Evolutionary conservation across 179 eudicot genomes (phyloP).

Genomic region (Corrigiola litoralis): DNA sequence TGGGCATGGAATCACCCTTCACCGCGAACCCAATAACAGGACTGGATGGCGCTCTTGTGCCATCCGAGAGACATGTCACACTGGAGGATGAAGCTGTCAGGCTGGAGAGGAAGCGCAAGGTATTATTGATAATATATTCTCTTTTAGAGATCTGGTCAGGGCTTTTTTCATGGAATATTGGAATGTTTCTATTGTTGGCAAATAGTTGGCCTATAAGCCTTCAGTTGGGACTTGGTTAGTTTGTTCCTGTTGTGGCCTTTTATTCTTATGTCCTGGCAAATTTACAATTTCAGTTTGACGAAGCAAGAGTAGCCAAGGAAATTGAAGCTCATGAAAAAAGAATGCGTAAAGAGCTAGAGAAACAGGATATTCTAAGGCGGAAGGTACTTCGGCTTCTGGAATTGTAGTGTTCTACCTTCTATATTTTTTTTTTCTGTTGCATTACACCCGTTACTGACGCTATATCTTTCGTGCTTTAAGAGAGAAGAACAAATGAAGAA

Average conservation of each 20-base stretch:
- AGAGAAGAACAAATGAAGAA: constrained; percentile 89
- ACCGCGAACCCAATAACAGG: constrained; percentile 45
- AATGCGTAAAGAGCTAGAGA: constrained; percentile 79
- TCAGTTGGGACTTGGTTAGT: not conserved
- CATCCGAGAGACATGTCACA: constrained; percentile 44
- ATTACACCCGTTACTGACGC: constrained; percentile 18
- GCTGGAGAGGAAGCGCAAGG: constrained; percentile 82
- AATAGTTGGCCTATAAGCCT: too few species aligned
- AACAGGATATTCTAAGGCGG: constrained; percentile 74
- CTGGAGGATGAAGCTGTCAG: constrained; percentile 63
- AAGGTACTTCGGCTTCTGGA: constrained; percentile 47
- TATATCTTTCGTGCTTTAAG: constrained; percentile 32
- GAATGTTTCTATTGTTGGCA: too few species aligned
- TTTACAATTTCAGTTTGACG: constrained; percentile 53
- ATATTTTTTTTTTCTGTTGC: not conserved
- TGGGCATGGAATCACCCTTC: constrained; percentile 48
- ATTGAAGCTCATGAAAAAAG: constrained; percentile 83
- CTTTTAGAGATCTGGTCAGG: too few species aligned
- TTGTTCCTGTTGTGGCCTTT: not conserved
- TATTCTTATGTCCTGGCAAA: not conserved
- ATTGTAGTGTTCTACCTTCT: not conserved
- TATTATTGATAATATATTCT: constrained; percentile 12
- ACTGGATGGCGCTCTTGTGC: constrained; percentile 36
- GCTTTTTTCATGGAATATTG: too few species aligned
- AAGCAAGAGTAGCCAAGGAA: constrained; percentile 76